A percentile compares a stretch with the other conserved stretches of the same genome.
phyloP scores from a whole-genome alignment of 2,329 filamentous ascomycete species.

The Aspergillus intermedius region DNA sequence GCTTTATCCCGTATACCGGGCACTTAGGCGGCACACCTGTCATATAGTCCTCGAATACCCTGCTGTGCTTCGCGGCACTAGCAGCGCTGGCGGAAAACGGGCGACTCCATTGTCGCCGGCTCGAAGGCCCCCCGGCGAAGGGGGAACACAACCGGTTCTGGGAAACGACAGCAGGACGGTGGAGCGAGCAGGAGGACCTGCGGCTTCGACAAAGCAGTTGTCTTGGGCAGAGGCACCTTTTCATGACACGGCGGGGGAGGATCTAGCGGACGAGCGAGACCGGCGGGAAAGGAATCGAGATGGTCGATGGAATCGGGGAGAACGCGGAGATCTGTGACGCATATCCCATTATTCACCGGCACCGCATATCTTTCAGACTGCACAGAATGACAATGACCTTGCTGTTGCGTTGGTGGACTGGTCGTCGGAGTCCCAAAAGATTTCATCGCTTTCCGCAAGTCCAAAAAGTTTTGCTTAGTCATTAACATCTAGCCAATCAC shows the following conservation, averaged over 20 bases:
- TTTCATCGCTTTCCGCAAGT: no score
- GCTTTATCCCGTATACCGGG: conserved; percentile 10
- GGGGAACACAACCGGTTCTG: conserved; percentile 4
- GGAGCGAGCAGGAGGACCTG: conserved; percentile 14
- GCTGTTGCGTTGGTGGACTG: not conserved
- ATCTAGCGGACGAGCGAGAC: conserved; percentile 18
- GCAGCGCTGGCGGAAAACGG: conserved; percentile 10
- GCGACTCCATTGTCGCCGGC: conserved; percentile 17
- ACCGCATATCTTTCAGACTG: conserved; percentile 6
- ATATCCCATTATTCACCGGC: conserved; percentile 20
- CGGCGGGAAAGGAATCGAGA: conserved; percentile 22
- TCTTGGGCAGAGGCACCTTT: conserved; percentile 32
- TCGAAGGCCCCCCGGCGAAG: conserved; percentile 4
- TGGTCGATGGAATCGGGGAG: conserved; percentile 17
- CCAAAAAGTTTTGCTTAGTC: no score
- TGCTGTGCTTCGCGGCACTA: not conserved
- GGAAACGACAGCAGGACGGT: conserved; percentile 4
- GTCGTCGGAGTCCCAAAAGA: not conserved
- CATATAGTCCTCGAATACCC: not conserved
- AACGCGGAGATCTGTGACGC: conserved; percentile 16
- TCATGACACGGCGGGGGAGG: conserved; percentile 36
- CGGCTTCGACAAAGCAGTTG: conserved; percentile 29
- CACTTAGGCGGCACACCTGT: conserved; percentile 7
- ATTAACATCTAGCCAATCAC: no score
- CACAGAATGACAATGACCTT: not conserved